These are phyloP conservation scores for Daldinia sp. DNA, from an alignment of 2,329 filamentous ascomycete species.

Conservation along the genomic window DNA sequence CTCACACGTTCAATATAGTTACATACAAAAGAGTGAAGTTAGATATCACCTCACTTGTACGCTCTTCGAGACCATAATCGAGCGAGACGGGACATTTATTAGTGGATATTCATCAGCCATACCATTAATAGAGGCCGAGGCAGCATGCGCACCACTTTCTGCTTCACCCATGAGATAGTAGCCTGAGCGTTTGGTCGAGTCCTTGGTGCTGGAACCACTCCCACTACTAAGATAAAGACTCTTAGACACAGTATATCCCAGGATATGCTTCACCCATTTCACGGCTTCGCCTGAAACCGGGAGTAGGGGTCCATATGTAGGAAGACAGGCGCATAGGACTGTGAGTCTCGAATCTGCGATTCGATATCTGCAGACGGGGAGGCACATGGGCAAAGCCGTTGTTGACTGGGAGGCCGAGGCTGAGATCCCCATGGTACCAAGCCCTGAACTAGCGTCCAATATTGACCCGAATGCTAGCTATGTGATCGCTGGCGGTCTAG, in stretches of 20 bases:
- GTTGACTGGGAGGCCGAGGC: not conserved
- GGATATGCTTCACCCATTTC: not conserved
- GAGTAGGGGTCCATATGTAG: slow-evolving; percentile 15
- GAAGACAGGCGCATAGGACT: slow-evolving; percentile 1
- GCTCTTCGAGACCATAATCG: no score
- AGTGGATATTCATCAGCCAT: not conserved
- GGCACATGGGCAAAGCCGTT: not conserved
- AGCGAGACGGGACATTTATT: not conserved
- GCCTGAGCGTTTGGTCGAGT: not conserved
- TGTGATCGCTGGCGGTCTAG: slow-evolving; percentile 53
- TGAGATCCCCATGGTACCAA: not conserved
- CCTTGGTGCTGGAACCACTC: not conserved
- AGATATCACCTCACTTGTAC: no score
- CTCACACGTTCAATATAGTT: no score
- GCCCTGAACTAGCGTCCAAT: not conserved
- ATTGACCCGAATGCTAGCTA: slow-evolving; percentile 47
- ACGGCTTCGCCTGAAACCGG: not conserved
- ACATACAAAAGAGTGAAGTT: no score
- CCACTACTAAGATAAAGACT: not conserved
- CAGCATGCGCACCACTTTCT: not conserved
- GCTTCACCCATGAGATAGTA: not conserved
- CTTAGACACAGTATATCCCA: not conserved
- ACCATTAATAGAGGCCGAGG: not conserved
- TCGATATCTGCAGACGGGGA: not conserved
- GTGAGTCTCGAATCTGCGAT: not conserved